Base-by-base conservation (phyloP, 2,329 filamentous ascomycete species). In the Periconia sp. region DNA sequence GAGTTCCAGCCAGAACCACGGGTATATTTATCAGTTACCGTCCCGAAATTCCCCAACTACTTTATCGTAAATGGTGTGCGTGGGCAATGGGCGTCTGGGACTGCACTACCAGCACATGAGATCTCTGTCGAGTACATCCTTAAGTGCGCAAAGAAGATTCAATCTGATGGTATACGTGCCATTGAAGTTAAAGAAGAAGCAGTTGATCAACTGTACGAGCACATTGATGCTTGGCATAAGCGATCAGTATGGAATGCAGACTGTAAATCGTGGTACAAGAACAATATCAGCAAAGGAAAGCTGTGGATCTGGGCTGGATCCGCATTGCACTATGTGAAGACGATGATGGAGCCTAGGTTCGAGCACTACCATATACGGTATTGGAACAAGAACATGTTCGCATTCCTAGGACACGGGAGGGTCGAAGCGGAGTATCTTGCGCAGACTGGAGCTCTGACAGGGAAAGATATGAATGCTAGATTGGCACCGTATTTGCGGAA, bases 1-100 rank as follows among this genome's bases (percentile, higher is more conserved):
- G 28, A 31, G 28, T 31, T 31, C 28, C 9, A 8, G 7, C 28
- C 28, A n/a, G 28, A 40, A 60, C 8, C 43, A 38, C 4, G 50
- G 15, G 28, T 31, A 57, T 30, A 54, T 54, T 29, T 66, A 56
- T 57, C 42, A 40, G 21, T 42, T 57, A 22, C 50, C 55, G 31
- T 58, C 57, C 9, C 52, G 57, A 36, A 45, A 43, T 57, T 65
- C 50, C 63, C 63, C 7, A 66, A 64, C 26, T 48, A 59, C 24
- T 63, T 28, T 11, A 23, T 40, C 6, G 25, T 40, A 8, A 33
- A 33, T 21, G 38, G 38, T 6, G 17, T 23, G 7, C 38, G 38
- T 24, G 38, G 38, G 8, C 13, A 22, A 10, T 26, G 13, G 28
- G 38, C 17, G 15, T 26, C 22, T 24, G 38, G 38, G 4, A 33